A percentile compares a stretch with the other conserved stretches of the same genome.
Evolutionary conservation across 2,329 filamentous ascomycete species (phyloP).

Genomic region (Arthrobotrys iridis): DNA sequence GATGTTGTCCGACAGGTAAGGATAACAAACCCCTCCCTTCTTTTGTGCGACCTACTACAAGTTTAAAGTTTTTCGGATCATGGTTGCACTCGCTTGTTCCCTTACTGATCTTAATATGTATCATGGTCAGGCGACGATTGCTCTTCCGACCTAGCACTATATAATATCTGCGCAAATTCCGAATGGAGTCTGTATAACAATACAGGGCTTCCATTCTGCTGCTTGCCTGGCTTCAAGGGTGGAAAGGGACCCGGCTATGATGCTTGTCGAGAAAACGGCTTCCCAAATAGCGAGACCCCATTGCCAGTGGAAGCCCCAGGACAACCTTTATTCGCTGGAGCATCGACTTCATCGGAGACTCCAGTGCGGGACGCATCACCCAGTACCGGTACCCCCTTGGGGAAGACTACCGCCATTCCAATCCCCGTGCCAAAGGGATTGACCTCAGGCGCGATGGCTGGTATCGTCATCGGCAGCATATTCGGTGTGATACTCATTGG

Average conservation of each 20-base stretch:
- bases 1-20: conserved; percentile 28
- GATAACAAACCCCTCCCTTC: too few relatives aligned
- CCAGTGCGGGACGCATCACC: not conserved
- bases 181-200: conserved; percentile 30
- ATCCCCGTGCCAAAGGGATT: not conserved
- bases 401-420: not conserved
- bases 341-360: not conserved
- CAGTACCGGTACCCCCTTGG: not conserved
- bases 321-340: not conserved
- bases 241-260: not conserved
- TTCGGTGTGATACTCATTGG: not conserved
- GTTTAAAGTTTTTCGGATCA: not conserved
- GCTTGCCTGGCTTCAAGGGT: not conserved
- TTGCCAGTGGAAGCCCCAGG: conserved; percentile 10
- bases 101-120: not conserved
- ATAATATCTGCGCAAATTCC: conserved; percentile 18
- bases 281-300: not conserved
- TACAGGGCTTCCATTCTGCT: conserved; percentile 28
- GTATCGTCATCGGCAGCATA: conserved; percentile 10
- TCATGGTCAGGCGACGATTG: conserved; percentile 21
- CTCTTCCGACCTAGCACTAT: not conserved
- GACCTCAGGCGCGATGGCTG: conserved; percentile 1
- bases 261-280: not conserved
- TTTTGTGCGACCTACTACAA: not conserved
- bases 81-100: not conserved